phyloP scores from a whole-genome alignment of 2,329 filamentous ascomycete species.

The Diplodia intermedia region DNA sequence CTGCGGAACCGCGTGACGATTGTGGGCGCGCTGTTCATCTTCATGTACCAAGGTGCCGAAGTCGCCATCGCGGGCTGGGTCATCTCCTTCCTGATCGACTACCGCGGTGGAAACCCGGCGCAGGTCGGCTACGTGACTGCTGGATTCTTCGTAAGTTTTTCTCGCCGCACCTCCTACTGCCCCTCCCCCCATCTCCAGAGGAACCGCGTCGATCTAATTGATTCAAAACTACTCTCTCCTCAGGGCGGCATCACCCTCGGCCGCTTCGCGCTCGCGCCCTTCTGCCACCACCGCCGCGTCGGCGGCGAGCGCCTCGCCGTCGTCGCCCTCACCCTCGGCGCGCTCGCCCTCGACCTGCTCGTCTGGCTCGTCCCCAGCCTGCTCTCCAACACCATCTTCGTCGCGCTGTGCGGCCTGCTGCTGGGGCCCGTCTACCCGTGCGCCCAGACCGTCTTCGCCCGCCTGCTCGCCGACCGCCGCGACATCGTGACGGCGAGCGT shows the following conservation, averaged over 20 bases:
- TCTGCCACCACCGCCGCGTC: slow-evolving; percentile 64
- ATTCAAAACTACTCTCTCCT: not conserved
- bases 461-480: slow-evolving; percentile 59
- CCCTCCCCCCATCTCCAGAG: not conserved
- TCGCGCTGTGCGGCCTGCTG: slow-evolving; percentile 70
- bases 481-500: slow-evolving; percentile 68
- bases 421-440: slow-evolving; percentile 83
- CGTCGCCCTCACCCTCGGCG: slow-evolving; percentile 65
- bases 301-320: slow-evolving; percentile 75
- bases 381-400: slow-evolving; percentile 58
- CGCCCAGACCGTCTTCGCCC: slow-evolving; percentile 68
- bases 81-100: slow-evolving; percentile 80
- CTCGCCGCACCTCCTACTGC: not conserved
- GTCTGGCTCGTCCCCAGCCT: slow-evolving; percentile 81
- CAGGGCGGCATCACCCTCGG: slow-evolving; percentile 79
- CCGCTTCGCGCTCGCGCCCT: slow-evolving; percentile 72
- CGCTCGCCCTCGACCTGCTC: slow-evolving; percentile 73
- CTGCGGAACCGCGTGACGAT: slow-evolving; percentile 67
- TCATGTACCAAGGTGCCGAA: slow-evolving; percentile 84
- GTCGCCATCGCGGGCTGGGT: slow-evolving; percentile 87
- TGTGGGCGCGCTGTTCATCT: slow-evolving; percentile 80
- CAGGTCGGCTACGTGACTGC: slow-evolving; percentile 81
- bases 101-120: slow-evolving; percentile 71
- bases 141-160: slow-evolving; percentile 64
- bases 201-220: not conserved